Evolutionary conservation across 768 basidiomycete species (phyloP).

Genomic region (Calocera cornea): DNA sequence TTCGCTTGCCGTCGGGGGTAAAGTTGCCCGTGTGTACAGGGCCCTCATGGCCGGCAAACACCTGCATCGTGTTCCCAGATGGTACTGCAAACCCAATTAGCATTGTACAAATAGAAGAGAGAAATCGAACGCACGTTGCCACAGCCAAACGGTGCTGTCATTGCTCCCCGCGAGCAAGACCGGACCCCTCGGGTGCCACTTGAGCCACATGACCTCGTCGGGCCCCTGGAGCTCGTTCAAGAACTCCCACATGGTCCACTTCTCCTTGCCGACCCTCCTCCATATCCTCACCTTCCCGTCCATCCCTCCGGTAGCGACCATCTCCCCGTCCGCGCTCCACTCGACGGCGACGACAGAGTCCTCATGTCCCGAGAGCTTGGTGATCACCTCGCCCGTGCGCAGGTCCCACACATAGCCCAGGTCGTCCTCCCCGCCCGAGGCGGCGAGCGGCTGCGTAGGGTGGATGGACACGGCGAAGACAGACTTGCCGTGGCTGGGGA

Average conservation of each 20-base stretch:
- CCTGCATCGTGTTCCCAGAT: conserved; percentile 87
- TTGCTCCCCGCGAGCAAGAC: conserved; percentile 85
- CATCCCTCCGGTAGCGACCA: conserved; percentile 95
- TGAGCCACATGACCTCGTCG: conserved; percentile 88
- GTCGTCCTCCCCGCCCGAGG: conserved; percentile 92
- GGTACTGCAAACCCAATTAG: conserved; percentile 50
- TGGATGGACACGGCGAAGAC: conserved; percentile 79
- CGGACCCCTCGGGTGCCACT: conserved; percentile 91
- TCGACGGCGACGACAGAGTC: conserved; percentile 73
- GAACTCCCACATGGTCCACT: conserved; percentile 83
- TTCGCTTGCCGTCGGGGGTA: conserved; percentile 87
- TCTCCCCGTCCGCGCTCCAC: conserved; percentile 81
- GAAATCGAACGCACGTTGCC: conserved; percentile 61
- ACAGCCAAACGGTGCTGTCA: conserved; percentile 90
- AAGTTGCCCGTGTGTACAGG: conserved; percentile 79
- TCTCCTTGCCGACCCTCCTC: conserved; percentile 60
- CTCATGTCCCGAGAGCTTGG: conserved; percentile 78
- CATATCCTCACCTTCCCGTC: conserved; percentile 89
- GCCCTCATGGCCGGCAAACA: conserved; percentile 80
- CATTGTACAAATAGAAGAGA: background rate
- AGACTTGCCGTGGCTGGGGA: conserved; percentile 53
- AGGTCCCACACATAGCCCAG: conserved; percentile 88
- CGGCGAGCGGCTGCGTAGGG: conserved; percentile 65
- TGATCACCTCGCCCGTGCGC: conserved; percentile 63
- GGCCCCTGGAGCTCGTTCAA: conserved; percentile 84